Evolutionary conservation across 331 rosid species (phyloP).

Genomic region (Malus hybrid): DNA sequence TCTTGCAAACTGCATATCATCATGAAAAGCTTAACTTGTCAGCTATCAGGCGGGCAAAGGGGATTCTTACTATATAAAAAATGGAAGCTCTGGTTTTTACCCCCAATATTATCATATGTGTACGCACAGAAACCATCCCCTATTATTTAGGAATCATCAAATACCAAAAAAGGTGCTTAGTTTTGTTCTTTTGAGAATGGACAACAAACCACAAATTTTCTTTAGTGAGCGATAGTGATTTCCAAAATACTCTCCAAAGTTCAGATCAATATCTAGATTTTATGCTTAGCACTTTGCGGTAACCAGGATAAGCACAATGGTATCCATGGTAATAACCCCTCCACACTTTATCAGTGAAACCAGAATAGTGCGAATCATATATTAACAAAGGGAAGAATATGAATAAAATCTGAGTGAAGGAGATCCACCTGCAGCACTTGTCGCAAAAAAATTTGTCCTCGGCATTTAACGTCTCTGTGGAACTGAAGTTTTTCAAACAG

Average conservation of each 20-base stretch:
- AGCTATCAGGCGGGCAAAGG: constrained; percentile 3
- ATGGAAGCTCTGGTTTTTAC: neutral
- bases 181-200: neutral
- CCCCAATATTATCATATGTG: neutral
- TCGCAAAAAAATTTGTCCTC: constrained; percentile 99
- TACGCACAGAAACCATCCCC: neutral
- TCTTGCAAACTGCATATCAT: constrained; percentile 82
- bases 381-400: neutral
- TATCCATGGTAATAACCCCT: neutral
- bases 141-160: neutral
- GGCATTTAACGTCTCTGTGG: constrained; percentile 93
- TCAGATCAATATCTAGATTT: neutral
- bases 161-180: neutral
- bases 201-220: neutral
- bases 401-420: neutral
- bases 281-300: neutral
- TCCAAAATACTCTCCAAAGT: neutral
- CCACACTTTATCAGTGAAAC: neutral
- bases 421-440: constrained; percentile 94
- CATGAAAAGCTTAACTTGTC: constrained; percentile 13
- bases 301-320: neutral
- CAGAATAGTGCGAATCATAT: neutral
- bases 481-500: constrained; percentile 98
- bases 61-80: neutral
- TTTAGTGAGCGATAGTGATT: neutral